Evolutionary conservation across 768 basidiomycete species (phyloP), one percentile per base, ranked within the genome.

Genomic region (Amanita exitialis): DNA sequence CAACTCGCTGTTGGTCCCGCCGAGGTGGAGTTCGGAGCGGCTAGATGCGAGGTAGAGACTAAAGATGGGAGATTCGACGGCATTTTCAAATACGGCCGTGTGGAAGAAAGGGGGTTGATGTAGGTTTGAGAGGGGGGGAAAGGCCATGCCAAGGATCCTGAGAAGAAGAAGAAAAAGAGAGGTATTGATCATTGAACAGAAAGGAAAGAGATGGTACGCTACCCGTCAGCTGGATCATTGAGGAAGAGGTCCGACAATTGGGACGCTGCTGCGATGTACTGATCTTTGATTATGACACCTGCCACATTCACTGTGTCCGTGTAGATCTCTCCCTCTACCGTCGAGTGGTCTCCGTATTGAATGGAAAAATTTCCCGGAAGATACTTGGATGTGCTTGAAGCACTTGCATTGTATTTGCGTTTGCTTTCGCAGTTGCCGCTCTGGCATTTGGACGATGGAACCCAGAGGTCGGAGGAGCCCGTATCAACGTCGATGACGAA

Each of bases 341-440:
- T 56, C 3, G 71, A 72, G 3, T 70, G 69, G 51, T 78, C 74
- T 2, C 69, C 74, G 46, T 76, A 79, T 25, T 44, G 0, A 27
- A 76, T 63, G 1, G 54, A 49, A 58, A 77, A 74, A 0, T 28
- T 52, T 10, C 52, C 52, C 4, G 18, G 37, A 25, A 30, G 39
- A 7, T 20, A 2, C 8, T 13, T 53, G 35, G 18, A 48, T 1
- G 55, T 49, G 56, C 30, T 34, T 59, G 47, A 51, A 62, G 49
- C 8, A 50, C 42, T 23, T 7, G 74, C 61, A 48, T 67, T 55
- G 56, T 74, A 75, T 38, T 55, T 55, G 21, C 53, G 61, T 55
- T 74, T 71, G 6, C 57, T 61, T 3, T 53, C 47, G 54, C 72
- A 74, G 16, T 57, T 55, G 25, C 58, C 59, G 15, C 28, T 6